phyloP scores from a whole-genome alignment of 75 land plant genomes.

The Picea sitchensis region DNA sequence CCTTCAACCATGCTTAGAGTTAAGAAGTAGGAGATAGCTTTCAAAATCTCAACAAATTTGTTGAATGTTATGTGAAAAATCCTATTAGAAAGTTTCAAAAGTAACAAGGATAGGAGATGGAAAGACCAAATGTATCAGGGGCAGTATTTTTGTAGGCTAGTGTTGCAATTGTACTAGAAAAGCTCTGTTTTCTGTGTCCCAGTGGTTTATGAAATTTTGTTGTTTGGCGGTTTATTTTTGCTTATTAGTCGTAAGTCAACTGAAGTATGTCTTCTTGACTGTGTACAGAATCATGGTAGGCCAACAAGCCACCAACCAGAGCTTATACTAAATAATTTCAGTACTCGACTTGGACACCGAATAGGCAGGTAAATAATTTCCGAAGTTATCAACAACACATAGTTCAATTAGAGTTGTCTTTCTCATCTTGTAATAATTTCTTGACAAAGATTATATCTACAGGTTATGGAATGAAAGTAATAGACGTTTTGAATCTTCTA shows the following conservation, averaged over 20 bases:
- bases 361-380: constrained; percentile 59
- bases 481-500: not conserved
- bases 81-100: not conserved
- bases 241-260: not conserved
- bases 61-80: not conserved
- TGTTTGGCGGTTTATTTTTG: not conserved
- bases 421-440: too few species aligned
- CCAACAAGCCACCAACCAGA: constrained; percentile 89
- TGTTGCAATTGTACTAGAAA: too few species aligned
- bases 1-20: too few species aligned
- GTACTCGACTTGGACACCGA: constrained; percentile 85
- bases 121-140: not conserved
- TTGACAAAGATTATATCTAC: not conserved
- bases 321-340: constrained; percentile 85
- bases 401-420: not conserved
- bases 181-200: too few species aligned
- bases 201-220: not conserved
- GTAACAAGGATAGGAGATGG: not conserved
- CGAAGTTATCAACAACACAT: not conserved
- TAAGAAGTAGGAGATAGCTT: not conserved
- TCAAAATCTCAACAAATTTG: not conserved
- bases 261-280: not conserved
- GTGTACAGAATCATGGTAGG: constrained; percentile 77
- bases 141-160: not conserved
- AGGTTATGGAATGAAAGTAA: not conserved